Percentiles rank a stretch among this genome's conserved stretches.
phyloP scores from a whole-genome alignment of 2,329 filamentous ascomycete species.

The Fusarium foetens region DNA sequence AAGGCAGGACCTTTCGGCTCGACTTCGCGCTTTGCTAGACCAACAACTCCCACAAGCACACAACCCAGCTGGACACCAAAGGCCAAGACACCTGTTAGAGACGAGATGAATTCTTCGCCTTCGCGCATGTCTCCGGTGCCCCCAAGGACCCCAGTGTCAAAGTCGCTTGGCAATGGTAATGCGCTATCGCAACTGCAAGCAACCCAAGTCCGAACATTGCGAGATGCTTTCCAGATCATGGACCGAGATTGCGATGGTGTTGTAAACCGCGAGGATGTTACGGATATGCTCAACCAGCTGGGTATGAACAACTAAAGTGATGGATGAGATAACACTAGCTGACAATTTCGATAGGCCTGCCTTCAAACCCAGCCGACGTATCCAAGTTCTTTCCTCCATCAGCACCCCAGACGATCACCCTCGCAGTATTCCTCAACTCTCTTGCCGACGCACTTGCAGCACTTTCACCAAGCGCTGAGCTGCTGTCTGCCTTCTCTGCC shows the following conservation, averaged over 20 bases:
- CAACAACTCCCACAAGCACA: slow-evolving; percentile 52
- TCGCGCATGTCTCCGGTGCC: slow-evolving; percentile 50
- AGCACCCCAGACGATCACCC: slow-evolving; percentile 76
- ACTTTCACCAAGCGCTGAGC: slow-evolving; percentile 80
- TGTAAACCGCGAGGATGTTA: slow-evolving; percentile 84
- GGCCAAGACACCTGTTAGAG: slow-evolving; percentile 40
- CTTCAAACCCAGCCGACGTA: slow-evolving; percentile 76
- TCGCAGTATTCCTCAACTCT: slow-evolving; percentile 86
- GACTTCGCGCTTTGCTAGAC: slow-evolving; percentile 51
- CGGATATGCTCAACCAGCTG: slow-evolving; percentile 86
- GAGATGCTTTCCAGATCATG: slow-evolving; percentile 93
- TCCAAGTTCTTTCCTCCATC: slow-evolving; percentile 83
- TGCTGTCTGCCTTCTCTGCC: slow-evolving; percentile 89
- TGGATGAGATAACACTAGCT: background rate
- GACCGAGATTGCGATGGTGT: slow-evolving; percentile 88
- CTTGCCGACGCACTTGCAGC: slow-evolving; percentile 78
- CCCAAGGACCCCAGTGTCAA: slow-evolving; percentile 46
- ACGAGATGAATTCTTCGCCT: slow-evolving; percentile 38
- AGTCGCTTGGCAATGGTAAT: slow-evolving; percentile 58
- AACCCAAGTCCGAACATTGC: slow-evolving; percentile 84
- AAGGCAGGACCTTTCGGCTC: slow-evolving; percentile 50
- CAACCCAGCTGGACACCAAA: slow-evolving; percentile 52
- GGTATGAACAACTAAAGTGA: slow-evolving; percentile 58
- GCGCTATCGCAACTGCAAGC: slow-evolving; percentile 79
- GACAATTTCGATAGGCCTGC: slow-evolving; percentile 68